phyloP scores from a whole-genome alignment of 2,329 filamentous ascomycete species.

The Cytospora mali region DNA sequence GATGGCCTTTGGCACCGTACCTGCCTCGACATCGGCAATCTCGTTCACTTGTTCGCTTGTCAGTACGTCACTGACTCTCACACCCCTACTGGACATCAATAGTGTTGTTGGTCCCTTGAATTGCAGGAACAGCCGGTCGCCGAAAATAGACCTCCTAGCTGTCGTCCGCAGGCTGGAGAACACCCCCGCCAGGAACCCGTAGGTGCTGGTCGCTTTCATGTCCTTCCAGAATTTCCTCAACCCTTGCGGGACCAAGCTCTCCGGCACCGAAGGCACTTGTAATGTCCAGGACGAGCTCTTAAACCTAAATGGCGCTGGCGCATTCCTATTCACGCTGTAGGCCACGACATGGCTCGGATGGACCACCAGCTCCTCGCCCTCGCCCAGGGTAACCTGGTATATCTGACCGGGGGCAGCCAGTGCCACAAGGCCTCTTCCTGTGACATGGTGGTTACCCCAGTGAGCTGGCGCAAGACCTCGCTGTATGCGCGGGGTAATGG shows the following conservation, averaged over 20 bases:
- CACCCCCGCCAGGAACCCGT: constrained; percentile 67
- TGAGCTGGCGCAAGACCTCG: constrained; percentile 75
- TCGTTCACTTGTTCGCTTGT: constrained; percentile 82
- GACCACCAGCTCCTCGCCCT: constrained; percentile 86
- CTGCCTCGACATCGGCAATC: constrained; percentile 80
- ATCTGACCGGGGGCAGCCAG: constrained; percentile 86
- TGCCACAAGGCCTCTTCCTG: constrained; percentile 83
- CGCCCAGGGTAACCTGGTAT: constrained; percentile 78
- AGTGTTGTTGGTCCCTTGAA: constrained; percentile 87
- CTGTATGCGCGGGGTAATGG: constrained; percentile 75
- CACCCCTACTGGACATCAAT: constrained; percentile 84
- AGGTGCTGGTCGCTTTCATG: constrained; percentile 71
- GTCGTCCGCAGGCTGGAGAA: constrained; percentile 74
- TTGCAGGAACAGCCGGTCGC: constrained; percentile 87
- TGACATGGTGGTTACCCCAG: constrained; percentile 89
- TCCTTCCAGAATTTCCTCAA: constrained; percentile 69
- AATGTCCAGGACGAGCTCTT: constrained; percentile 75
- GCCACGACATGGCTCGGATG: constrained; percentile 92
- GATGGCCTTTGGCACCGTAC: constrained; percentile 64
- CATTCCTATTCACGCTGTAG: constrained; percentile 75
- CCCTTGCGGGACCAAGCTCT: constrained; percentile 63
- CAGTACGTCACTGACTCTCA: constrained; percentile 76
- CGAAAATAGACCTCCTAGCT: constrained; percentile 83
- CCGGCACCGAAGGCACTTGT: constrained; percentile 72
- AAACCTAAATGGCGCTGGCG: constrained; percentile 84